Conservation (phyloP, 2,329 filamentous ascomycete species). For the Sporothrix mexicana region DNA sequence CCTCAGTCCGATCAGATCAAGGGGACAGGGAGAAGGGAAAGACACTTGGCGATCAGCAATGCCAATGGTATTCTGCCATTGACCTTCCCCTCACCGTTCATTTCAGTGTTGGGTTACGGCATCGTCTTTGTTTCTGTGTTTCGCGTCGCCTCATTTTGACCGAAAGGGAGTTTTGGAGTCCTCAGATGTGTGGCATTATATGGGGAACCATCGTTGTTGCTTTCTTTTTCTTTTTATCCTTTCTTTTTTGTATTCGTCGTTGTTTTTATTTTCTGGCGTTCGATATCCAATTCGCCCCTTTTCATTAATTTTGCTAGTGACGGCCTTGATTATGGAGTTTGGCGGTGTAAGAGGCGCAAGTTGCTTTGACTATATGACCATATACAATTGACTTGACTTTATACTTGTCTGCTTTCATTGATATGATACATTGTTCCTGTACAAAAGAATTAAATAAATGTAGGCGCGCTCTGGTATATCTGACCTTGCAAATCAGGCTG, state of each 20-base stretch:
- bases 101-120: neutral
- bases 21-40: neutral
- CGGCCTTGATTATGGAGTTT: slow-evolving; percentile 5
- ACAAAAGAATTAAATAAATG: neutral
- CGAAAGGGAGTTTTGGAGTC: neutral
- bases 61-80: neutral
- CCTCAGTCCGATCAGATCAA: no score
- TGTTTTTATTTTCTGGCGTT: neutral
- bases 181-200: neutral
- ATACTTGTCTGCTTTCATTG: neutral
- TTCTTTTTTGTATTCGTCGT: neutral
- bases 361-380: no score
- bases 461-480: slow-evolving; percentile 5
- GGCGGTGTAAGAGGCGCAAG: neutral
- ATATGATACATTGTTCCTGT: neutral
- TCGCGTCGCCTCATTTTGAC: neutral
- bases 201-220: neutral
- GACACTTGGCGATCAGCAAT: neutral
- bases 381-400: neutral
- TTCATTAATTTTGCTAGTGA: neutral
- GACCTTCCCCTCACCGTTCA: neutral
- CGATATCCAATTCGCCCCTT: slow-evolving; percentile 20
- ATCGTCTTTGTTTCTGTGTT: neutral
- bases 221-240: neutral
- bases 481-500: neutral